phyloP scores from a whole-genome alignment of 352 stramenopile species.

The Hyaloperonospora brassicae region DNA sequence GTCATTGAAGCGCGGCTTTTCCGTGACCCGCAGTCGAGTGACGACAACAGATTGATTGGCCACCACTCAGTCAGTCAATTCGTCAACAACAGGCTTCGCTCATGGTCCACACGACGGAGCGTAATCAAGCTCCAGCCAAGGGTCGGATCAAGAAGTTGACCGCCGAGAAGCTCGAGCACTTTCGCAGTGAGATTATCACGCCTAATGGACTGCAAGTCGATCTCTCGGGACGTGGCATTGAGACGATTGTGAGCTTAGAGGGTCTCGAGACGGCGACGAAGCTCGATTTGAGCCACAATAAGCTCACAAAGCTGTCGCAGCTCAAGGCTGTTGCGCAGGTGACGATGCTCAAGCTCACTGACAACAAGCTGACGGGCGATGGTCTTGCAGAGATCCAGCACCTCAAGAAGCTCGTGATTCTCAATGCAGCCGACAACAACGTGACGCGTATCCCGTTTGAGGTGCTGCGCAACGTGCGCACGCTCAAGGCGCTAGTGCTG shows the following conservation, averaged over 20 bases:
- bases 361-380: conserved; percentile 71
- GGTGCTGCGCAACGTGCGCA: conserved; percentile 53
- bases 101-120: conserved; percentile 13
- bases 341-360: conserved; percentile 75
- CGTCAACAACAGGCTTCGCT: neutral
- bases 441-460: conserved; percentile 63
- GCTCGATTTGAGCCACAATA: conserved; percentile 79
- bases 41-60: neutral
- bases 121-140: too few species aligned
- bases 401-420: conserved; percentile 73
- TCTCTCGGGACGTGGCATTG: conserved; percentile 64
- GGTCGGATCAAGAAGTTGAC: conserved; percentile 81
- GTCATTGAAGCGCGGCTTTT: conserved; percentile 8
- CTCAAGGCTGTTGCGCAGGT: conserved; percentile 48
- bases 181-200: conserved; percentile 38
- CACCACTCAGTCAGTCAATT: too few species aligned
- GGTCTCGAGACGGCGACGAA: conserved; percentile 55
- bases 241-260: conserved; percentile 70
- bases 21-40: conserved; percentile 1
- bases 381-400: conserved; percentile 59
- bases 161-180: conserved; percentile 61
- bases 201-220: conserved; percentile 47
- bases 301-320: conserved; percentile 73
- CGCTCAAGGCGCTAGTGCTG: conserved; percentile 74
- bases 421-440: conserved; percentile 71